Evolutionary conservation across 2,329 filamentous ascomycete genomes (phyloP).

Genomic region (Rugonectria rugulosa): DNA sequence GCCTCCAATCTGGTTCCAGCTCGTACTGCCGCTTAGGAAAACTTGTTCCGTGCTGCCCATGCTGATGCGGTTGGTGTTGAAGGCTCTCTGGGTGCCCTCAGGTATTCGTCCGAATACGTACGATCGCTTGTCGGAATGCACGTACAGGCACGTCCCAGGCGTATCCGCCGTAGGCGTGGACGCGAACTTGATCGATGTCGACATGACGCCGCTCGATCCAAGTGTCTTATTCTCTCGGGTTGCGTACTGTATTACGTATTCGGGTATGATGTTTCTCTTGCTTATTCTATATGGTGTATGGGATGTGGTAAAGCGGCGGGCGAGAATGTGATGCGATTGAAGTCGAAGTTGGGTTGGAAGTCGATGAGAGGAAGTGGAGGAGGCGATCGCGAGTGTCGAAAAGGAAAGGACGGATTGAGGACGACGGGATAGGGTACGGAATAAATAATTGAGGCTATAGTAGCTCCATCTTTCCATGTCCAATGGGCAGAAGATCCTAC

Average conservation of each 20-base stretch:
- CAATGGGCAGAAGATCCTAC: slow-evolving; percentile 1
- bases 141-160: slow-evolving; percentile 75
- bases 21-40: slow-evolving; percentile 80
- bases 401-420: neutral
- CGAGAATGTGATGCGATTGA: neutral
- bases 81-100: slow-evolving; percentile 85
- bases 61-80: slow-evolving; percentile 71
- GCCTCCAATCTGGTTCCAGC: slow-evolving; percentile 82
- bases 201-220: too few species aligned
- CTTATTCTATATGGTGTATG: neutral
- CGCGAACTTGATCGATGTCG: slow-evolving; percentile 76
- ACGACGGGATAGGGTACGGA: slow-evolving; percentile 22
- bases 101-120: slow-evolving; percentile 86
- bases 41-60: slow-evolving; percentile 75
- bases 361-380: neutral
- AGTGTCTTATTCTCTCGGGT: neutral
- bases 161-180: slow-evolving; percentile 90
- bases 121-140: slow-evolving; percentile 82
- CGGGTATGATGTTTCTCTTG: neutral
- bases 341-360: neutral
- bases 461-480: slow-evolving; percentile 42
- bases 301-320: neutral
- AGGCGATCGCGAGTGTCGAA: neutral
- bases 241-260: neutral
- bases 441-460: slow-evolving; percentile 28